Evolutionary conservation across 305 asterid genomes (phyloP).

Genomic region (Rubia peregrina): DNA sequence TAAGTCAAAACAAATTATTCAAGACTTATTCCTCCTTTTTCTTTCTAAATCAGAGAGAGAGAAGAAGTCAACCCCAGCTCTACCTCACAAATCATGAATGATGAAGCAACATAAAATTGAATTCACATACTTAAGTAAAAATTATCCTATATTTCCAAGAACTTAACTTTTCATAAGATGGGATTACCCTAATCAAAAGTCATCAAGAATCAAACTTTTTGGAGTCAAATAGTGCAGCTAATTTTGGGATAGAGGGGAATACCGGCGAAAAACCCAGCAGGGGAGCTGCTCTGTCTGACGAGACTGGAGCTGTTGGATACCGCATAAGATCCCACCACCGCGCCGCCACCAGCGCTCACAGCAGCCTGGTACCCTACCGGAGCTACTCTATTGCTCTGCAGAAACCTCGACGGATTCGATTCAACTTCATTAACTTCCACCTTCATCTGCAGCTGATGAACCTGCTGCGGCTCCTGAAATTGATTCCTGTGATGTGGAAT

Average conservation of each 20-base stretch:
- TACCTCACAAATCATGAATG: neutral
- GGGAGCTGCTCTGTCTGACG: slow-evolving; percentile 73
- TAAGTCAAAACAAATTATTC: neutral
- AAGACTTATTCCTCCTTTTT: neutral
- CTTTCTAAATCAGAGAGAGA: slow-evolving; percentile 7
- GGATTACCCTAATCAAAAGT: neutral
- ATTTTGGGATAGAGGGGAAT: neutral
- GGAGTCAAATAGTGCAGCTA: neutral
- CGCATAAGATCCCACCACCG: slow-evolving; percentile 47
- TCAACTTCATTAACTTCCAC: slow-evolving; percentile 18
- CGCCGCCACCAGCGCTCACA: slow-evolving; percentile 39
- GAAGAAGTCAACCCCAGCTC: slow-evolving; percentile 30
- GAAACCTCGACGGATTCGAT: slow-evolving; percentile 13
- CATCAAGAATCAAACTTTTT: neutral
- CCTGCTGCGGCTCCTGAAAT: slow-evolving; percentile 3
- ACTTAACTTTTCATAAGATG: neutral
- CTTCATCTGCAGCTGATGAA: slow-evolving; percentile 9
- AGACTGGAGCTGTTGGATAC: slow-evolving; percentile 44
- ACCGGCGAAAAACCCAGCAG: slow-evolving; percentile 86
- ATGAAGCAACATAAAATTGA: neutral
- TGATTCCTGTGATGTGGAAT: slow-evolving; percentile 14
- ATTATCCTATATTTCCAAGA: no score
- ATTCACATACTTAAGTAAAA: no score
- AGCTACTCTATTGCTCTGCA: neutral
- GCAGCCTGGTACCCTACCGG: slow-evolving; percentile 26